Conservation (phyloP, 73 alveolate genomes). For the Blepharisma japonicum region DNA sequence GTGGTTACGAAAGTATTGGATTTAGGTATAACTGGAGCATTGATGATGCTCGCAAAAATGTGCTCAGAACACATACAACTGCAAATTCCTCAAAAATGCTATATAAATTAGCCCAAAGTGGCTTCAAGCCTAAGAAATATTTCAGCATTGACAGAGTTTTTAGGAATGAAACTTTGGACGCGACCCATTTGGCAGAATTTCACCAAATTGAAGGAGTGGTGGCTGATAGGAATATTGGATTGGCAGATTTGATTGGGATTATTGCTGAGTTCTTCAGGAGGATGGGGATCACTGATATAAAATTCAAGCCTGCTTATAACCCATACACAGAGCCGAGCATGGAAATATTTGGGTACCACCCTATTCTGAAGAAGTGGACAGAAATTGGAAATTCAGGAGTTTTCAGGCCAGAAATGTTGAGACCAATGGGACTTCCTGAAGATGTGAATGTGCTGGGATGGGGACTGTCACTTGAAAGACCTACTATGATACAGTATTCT, state of each 20-base stretch:
- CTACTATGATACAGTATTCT: slow-evolving; percentile 98
- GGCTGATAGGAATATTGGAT: slow-evolving; percentile 96
- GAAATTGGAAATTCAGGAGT: slow-evolving; percentile 99
- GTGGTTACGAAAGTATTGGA: slow-evolving; percentile 98
- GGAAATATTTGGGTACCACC: slow-evolving; percentile 98
- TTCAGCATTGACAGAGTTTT: slow-evolving; percentile 98
- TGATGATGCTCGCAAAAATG: slow-evolving; percentile 96
- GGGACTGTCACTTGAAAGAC: slow-evolving; percentile 99
- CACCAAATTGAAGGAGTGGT: slow-evolving; percentile 99
- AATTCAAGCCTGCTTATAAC: slow-evolving; percentile 99
- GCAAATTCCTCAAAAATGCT: slow-evolving; percentile 94
- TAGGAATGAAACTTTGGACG: slow-evolving; percentile 99
- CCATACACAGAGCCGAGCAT: slow-evolving; percentile 99
- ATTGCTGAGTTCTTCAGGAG: slow-evolving; percentile 93
- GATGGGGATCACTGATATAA: slow-evolving; percentile 97
- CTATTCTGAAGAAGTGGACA: slow-evolving; percentile 75
- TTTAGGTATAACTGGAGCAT: slow-evolving; percentile 96
- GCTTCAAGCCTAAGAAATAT: slow-evolving; percentile 98
- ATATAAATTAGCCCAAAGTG: slow-evolving; percentile 66
- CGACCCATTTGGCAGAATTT: slow-evolving; percentile 99
- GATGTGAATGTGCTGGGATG: slow-evolving; percentile 99
- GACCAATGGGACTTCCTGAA: slow-evolving; percentile 99
- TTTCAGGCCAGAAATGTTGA: slow-evolving; percentile 98
- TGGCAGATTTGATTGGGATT: slow-evolving; percentile 93
- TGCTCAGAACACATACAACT: slow-evolving; percentile 99